Evolutionary conservation across 352 stramenopile species (phyloP), one percentile per base, ranked within the genome.

Genomic region (Globisporangium recalcitrans): DNA sequence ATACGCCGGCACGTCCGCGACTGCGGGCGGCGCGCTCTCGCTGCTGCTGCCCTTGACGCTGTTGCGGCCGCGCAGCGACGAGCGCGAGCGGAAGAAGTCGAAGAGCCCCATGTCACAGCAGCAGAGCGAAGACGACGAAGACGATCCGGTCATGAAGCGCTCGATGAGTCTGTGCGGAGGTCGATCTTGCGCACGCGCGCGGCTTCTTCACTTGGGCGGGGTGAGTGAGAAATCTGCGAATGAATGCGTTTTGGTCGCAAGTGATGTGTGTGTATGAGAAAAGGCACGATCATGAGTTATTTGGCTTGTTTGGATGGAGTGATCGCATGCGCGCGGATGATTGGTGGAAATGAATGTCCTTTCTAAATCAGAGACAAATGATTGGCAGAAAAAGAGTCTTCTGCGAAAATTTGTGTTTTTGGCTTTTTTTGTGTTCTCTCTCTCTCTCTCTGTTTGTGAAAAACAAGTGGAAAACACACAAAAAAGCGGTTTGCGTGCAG

Each of bases 51-150:
- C 66, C 60, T 78, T 73, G 67, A 53, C 64, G 46, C 62, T 68
- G 42, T 40, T 58, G 63, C 40, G 49, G 52, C 70, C 58, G 48
- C 62, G 62, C 2, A 78, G 36, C 40, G 78, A 84, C 26, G 82
- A 85, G 61, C 74, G 73, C 47, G 74, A 77, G 54, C 80, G 78
- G 72, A 91, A 91, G 61, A 91, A 91, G 72, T 91, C 80, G 52
- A 91, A 88, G 66, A 91, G 54, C 2, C 82, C 82, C 68, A 91
- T 77, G 27, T 77, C 73, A 57, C 64, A 70, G 34, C 53, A 51
- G 54, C 54, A 60, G 4, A 54, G 26, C 24, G 48, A 52, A 5
- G 44, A 51, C 2, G 46, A 52, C 3, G 46, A 34, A 19, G 47
- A 36, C 6, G 49, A 48, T 19, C 24, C 26, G 27, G n/a, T 13